Conservation (phyloP, 176 grass and related monocot species). For the Triticum aestivum region DNA sequence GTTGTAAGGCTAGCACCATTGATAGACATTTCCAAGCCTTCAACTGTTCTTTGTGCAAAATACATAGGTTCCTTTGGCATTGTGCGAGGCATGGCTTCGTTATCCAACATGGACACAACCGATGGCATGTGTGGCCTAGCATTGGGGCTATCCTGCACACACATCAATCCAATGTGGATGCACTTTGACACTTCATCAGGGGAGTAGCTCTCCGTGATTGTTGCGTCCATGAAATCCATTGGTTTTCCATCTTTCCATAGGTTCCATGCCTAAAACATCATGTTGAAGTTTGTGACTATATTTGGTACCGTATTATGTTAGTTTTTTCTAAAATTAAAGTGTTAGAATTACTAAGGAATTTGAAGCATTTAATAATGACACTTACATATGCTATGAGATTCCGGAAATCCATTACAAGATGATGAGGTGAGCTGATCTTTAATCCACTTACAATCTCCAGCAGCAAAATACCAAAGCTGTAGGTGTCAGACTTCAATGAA, state of each 20-base stretch:
- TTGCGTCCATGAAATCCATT: not conserved
- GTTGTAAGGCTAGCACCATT: not conserved
- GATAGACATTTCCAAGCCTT: not conserved
- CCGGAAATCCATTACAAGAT: not conserved
- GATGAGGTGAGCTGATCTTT: slow-evolving; percentile 28
- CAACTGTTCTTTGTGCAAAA: not conserved
- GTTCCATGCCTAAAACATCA: slow-evolving; percentile 20
- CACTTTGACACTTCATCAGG: not conserved
- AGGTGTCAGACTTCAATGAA: no score
- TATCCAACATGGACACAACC: not conserved
- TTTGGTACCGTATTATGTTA: not conserved
- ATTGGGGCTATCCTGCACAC: not conserved
- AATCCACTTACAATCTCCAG: slow-evolving; percentile 31
- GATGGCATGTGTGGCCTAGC: not conserved
- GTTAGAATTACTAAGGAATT: not conserved
- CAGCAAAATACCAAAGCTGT: no score
- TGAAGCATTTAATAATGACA: not conserved
- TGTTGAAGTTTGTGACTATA: not conserved
- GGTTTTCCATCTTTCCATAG: not conserved
- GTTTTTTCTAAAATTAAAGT: no score
- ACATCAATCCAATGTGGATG: not conserved
- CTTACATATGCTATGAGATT: slow-evolving; percentile 52
- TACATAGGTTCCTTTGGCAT: not conserved
- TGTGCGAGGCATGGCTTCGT: not conserved
- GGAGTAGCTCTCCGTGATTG: not conserved